Evolutionary conservation across 1,284 basidiomycete species (phyloP).

Genomic region (Kalmanozyma brasiliensis): DNA sequence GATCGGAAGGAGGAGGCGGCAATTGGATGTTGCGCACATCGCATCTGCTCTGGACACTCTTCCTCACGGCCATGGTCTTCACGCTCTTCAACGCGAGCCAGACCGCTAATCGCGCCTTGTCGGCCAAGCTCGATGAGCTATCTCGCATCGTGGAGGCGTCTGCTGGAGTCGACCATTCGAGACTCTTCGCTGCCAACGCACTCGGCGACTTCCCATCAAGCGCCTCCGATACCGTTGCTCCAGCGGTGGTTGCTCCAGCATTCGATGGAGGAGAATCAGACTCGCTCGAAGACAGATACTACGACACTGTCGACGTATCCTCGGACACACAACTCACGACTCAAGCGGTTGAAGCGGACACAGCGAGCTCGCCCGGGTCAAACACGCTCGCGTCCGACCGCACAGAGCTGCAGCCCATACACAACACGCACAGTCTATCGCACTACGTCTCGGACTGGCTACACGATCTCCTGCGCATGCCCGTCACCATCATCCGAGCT

Average conservation of each 20-base stretch:
- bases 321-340: too few species aligned
- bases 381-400: too few species aligned
- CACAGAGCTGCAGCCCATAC: background rate
- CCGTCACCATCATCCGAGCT: slow-evolving; percentile 7
- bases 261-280: too few species aligned
- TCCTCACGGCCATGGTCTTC: slow-evolving; percentile 23
- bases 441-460: slow-evolving; percentile 14
- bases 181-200: too few species aligned
- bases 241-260: too few species aligned
- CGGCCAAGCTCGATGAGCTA: slow-evolving; percentile 28
- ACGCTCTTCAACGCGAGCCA: slow-evolving; percentile 39
- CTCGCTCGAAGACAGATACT: too few species aligned
- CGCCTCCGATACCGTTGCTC: too few species aligned
- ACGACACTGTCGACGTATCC: too few species aligned
- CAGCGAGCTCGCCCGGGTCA: too few species aligned
- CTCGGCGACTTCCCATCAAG: too few species aligned
- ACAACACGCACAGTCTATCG: background rate
- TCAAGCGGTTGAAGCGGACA: too few species aligned
- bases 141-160: slow-evolving; percentile 23
- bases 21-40: slow-evolving; percentile 14
- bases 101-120: slow-evolving; percentile 17
- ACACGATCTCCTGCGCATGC: slow-evolving; percentile 10
- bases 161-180: background rate
- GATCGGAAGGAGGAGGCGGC: background rate
- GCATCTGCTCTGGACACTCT: slow-evolving; percentile 38